A percentile compares a stretch with the other conserved stretches of the same genome.
Conservation (phyloP, 768 basidiomycete species). For the Leccinum longicurvipes region DNA sequence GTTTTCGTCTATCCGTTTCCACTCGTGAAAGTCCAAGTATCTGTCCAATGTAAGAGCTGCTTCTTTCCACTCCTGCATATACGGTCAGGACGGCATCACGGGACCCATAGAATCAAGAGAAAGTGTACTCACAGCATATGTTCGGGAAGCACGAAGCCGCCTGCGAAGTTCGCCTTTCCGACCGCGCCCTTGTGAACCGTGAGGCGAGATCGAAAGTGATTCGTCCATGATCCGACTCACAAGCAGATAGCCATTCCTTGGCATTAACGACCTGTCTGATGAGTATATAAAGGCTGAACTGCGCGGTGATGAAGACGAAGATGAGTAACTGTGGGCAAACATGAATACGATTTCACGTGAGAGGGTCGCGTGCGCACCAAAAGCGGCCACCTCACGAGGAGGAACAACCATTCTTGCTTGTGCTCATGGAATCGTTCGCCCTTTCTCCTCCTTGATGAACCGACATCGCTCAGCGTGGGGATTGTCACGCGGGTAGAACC, state of each 20-base stretch:
- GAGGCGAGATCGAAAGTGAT: background rate
- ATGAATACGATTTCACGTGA: conserved; percentile 2
- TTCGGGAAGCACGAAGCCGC: conserved; percentile 67
- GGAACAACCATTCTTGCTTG: conserved; percentile 70
- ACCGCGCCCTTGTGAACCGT: conserved; percentile 67
- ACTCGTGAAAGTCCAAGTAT: conserved; percentile 81
- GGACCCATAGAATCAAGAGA: background rate
- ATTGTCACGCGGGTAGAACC: background rate
- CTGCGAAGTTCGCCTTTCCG: conserved; percentile 75
- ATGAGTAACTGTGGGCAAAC: conserved; percentile 64
- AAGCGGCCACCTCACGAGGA: conserved; percentile 83
- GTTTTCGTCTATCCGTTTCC: conserved; percentile 89
- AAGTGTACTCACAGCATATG: conserved; percentile 56
- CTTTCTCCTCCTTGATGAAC: conserved; percentile 35
- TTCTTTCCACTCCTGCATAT: conserved; percentile 76
- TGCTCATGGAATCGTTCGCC: conserved; percentile 35
- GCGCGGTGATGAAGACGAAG: conserved; percentile 73
- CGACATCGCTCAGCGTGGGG: background rate
- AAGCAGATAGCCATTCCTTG: conserved; percentile 90
- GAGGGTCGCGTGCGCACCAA: conserved; percentile 48
- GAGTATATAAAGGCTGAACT: conserved; percentile 84
- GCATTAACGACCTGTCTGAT: conserved; percentile 92
- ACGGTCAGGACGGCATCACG: background rate
- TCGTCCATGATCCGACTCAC: conserved; percentile 40
- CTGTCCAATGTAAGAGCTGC: conserved; percentile 76